Evolutionary conservation across 2,329 filamentous ascomycete species (phyloP).

Genomic region (Fusarium sterilihyphosum): DNA sequence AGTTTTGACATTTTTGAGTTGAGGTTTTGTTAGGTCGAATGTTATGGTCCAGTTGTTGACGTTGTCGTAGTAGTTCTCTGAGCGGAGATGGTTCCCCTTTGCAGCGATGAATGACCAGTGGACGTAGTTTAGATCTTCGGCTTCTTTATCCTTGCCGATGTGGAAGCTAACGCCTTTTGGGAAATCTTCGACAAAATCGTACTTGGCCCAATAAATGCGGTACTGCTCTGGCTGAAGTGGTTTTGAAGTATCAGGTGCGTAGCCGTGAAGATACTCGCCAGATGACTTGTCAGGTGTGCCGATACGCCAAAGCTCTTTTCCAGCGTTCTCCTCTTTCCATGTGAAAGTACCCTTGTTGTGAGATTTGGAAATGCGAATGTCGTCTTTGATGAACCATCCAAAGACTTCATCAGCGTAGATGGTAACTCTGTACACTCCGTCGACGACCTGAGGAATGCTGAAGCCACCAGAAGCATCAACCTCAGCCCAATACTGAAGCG

Average conservation of each 20-base stretch:
- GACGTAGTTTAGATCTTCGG: constrained; percentile 66
- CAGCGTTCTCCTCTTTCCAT: constrained; percentile 27
- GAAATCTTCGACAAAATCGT: constrained; percentile 67
- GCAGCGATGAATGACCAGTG: constrained; percentile 72
- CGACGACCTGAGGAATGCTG: constrained; percentile 21
- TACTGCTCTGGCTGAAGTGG: constrained; percentile 64
- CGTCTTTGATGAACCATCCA: constrained; percentile 32
- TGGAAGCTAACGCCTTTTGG: constrained; percentile 65
- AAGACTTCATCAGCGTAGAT: constrained; percentile 32
- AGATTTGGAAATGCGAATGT: constrained; percentile 53
- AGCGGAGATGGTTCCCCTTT: constrained; percentile 57
- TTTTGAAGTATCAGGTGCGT: constrained; percentile 57
- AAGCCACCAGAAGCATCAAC: constrained; percentile 54
- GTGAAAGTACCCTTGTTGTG: not conserved
- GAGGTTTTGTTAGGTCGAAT: constrained; percentile 55
- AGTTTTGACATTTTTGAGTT: constrained; percentile 48
- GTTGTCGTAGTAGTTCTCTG: constrained; percentile 53
- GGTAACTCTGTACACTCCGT: constrained; percentile 29
- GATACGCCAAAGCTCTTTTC: constrained; percentile 26
- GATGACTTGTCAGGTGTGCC: constrained; percentile 60
- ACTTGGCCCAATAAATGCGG: constrained; percentile 67
- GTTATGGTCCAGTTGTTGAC: constrained; percentile 68
- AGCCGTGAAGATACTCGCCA: constrained; percentile 68
- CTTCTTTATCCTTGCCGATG: constrained; percentile 60
- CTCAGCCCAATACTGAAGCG: constrained; percentile 70